Evolutionary conservation across 2,329 filamentous ascomycete genomes (phyloP).

Genomic region (Alternaria rosae): DNA sequence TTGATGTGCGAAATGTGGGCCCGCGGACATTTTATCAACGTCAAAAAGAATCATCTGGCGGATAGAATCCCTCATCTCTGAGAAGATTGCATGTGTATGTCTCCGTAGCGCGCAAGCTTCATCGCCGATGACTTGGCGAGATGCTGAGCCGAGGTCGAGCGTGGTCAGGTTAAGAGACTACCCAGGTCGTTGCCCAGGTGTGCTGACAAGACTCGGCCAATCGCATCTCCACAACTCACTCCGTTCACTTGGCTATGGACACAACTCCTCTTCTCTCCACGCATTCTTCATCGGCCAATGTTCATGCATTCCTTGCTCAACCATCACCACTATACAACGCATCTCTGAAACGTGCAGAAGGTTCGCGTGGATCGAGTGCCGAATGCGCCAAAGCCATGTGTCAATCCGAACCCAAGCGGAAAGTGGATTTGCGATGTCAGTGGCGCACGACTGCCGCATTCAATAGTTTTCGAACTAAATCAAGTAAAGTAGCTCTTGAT

Average conservation of each 20-base stretch:
- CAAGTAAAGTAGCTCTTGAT: background rate
- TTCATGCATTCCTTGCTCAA: background rate
- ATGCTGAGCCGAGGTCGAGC: background rate
- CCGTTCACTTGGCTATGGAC: background rate
- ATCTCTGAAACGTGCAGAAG: background rate
- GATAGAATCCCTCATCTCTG: background rate
- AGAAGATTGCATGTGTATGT: background rate
- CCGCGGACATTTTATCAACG: background rate
- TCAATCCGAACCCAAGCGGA: background rate
- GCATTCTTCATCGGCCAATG: too few relatives aligned
- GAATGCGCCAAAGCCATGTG: background rate
- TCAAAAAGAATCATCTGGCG: background rate
- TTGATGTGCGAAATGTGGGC: background rate
- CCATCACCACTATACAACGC: background rate
- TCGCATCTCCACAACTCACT: background rate
- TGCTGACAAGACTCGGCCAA: background rate
- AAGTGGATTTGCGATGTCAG: background rate
- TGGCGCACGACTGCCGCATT: background rate
- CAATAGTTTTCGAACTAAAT: background rate
- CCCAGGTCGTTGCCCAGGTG: background rate
- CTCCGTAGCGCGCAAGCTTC: background rate
- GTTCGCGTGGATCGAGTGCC: background rate
- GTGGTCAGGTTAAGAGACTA: background rate
- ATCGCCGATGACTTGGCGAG: background rate
- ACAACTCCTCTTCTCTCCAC: background rate